A percentile compares a stretch with the other conserved stretches of the same genome.
Evolutionary conservation across 2,329 filamentous ascomycete species (phyloP).

Genomic region (Cadophora sp.): DNA sequence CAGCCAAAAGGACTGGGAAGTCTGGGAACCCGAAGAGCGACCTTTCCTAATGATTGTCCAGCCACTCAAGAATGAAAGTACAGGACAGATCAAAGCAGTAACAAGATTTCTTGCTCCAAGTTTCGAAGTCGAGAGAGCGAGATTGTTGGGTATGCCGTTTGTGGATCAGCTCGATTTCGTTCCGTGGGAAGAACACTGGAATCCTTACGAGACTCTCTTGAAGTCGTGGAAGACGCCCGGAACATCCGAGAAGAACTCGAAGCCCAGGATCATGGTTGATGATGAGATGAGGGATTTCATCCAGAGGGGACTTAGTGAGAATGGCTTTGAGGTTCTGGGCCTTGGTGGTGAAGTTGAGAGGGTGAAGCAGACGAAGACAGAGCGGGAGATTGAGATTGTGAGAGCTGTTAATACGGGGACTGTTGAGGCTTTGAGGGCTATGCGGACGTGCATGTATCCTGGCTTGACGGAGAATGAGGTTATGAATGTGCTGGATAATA

Average conservation of each 20-base stretch:
- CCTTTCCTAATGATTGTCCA: constrained; percentile 68
- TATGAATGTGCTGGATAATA: constrained; percentile 59
- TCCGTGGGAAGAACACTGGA: constrained; percentile 69
- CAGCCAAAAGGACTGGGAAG: constrained; percentile 67
- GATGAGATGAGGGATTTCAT: constrained; percentile 71
- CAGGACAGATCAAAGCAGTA: constrained; percentile 55
- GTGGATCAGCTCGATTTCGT: constrained; percentile 58
- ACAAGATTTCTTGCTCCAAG: constrained; percentile 64
- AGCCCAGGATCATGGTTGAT: constrained; percentile 63
- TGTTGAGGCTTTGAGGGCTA: constrained; percentile 64
- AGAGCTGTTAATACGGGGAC: constrained; percentile 69
- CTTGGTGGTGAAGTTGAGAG: constrained; percentile 60
- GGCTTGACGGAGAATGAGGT: constrained; percentile 66
- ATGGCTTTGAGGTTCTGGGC: constrained; percentile 63
- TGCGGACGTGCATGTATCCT: constrained; percentile 59
- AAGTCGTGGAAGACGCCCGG: constrained; percentile 44
- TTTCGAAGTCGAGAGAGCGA: constrained; percentile 65
- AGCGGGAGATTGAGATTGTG: constrained; percentile 61
- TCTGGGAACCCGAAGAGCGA: constrained; percentile 69
- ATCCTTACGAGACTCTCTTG: constrained; percentile 63
- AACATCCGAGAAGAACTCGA: constrained; percentile 27
- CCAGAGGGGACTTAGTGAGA: constrained; percentile 57
- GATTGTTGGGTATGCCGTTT: constrained; percentile 63
- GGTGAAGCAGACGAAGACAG: constrained; percentile 64
- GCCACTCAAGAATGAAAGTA: constrained; percentile 48